Evolutionary conservation across 176 grass and related monocot genomes (phyloP).

Genomic region (Ananas comosus): DNA sequence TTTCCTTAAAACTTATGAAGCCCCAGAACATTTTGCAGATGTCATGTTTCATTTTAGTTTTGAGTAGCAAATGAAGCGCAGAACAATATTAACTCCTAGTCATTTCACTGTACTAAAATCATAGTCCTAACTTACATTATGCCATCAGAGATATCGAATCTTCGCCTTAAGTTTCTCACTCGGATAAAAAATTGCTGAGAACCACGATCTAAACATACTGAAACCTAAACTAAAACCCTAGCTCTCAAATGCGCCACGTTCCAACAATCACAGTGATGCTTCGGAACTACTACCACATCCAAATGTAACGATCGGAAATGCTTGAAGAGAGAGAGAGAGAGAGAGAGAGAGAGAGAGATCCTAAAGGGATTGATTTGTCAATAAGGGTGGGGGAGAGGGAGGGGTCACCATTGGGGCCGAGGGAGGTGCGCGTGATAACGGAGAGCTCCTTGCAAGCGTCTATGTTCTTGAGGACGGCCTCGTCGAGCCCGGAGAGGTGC

Average conservation of each 20-base stretch:
- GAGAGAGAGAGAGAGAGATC: too few species aligned
- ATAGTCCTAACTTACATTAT: not conserved
- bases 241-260: not conserved
- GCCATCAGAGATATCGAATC: too few species aligned
- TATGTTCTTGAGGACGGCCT: constrained; percentile 78
- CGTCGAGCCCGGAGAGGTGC: constrained; percentile 73
- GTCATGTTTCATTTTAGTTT: too few species aligned
- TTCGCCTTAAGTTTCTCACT: too few species aligned
- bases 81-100: too few species aligned
- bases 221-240: not conserved
- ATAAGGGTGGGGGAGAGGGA: too few species aligned
- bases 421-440: constrained; percentile 69
- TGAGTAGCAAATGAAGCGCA: too few species aligned
- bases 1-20: too few species aligned
- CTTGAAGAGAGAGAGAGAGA: too few species aligned
- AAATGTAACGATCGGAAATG: not conserved
- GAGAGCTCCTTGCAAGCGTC: constrained; percentile 71
- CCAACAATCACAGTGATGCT: not conserved
- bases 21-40: too few species aligned
- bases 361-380: too few species aligned
- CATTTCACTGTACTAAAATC: too few species aligned
- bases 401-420: constrained; percentile 73
- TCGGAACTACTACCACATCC: not conserved
- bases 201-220: not conserved
- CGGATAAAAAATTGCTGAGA: not conserved